Evolutionary conservation across 2,329 filamentous ascomycete genomes (phyloP), one percentile per base, ranked within the genome.

Genomic region (Colletotrichum scovillei): DNA sequence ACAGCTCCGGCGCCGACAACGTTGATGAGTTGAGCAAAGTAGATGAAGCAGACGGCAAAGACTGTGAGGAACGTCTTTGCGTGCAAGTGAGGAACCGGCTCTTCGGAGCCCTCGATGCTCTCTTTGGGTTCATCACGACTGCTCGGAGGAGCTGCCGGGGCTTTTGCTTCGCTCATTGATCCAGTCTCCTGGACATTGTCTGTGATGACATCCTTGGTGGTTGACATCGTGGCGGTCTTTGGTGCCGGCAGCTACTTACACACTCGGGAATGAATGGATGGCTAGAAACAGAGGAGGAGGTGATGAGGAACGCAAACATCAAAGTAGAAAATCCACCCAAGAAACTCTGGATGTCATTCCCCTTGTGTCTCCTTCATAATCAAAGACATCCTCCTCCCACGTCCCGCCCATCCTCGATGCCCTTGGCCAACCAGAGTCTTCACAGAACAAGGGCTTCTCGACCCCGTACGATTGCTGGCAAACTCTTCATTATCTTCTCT

Each of bases 1-100:
- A 82, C 80, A 52, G 80, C 79, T 28, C 80, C 81, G 24, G 77
- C 81, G 2, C 82, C 82, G 11, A 84, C 81, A 9, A 83, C 67
- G 64, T 76, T 79, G 28, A 82, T 64, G 0, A 82, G 65, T 67
- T 84, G 82, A 12, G 80, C 79, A 71, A 82, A 79, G 75, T 83
- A 83, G 58, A 83, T 82, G n/a, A 82, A 56, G 67, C 79, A 79
- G 0, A 83, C 80, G 11, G 82, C 78, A n/a, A 80, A 74, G 26
- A 83, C 78, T 22, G 79, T 79, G 1, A 83, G 72, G 56, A 78
- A 81, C 0, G 81, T 83, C 77, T 80, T 81, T 59, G 76, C 69
- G 69, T 80, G 79, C 7, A 82, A 74, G 80, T 9, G 80, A 76
- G 59, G 53, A 24, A 55, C 52, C 38, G 14, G 14, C 38, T 42